phyloP scores from a whole-genome alignment of 257 asterid species.

The Leptodermis oblonga region DNA sequence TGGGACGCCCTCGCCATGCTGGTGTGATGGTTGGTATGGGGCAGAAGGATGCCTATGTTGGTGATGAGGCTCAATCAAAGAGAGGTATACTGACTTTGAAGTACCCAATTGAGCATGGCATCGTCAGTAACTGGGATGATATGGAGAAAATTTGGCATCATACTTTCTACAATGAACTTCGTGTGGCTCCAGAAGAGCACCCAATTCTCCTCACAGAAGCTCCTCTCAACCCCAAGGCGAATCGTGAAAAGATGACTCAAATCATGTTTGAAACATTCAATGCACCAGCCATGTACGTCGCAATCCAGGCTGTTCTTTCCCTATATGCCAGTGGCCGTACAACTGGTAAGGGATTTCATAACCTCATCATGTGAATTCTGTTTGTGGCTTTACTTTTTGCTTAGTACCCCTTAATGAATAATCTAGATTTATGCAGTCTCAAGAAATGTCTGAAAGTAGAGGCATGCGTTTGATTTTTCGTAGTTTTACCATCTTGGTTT shows the following conservation, averaged over 20 bases:
- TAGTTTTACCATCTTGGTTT: background rate
- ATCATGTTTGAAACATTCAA: constrained; percentile 88
- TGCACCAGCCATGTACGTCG: constrained; percentile 84
- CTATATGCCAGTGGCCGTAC: constrained; percentile 90
- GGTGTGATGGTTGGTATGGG: constrained; percentile 77
- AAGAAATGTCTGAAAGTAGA: background rate
- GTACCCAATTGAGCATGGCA: constrained; percentile 87
- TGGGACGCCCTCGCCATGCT: constrained; percentile 39
- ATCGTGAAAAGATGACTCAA: constrained; percentile 87
- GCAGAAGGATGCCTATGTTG: constrained; percentile 81
- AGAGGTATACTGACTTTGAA: constrained; percentile 79
- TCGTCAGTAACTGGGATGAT: constrained; percentile 90
- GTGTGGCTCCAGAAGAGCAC: constrained; percentile 89
- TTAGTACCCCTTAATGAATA: background rate
- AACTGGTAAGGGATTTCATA: constrained; percentile 52
- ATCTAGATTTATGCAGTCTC: background rate
- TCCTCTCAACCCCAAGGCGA: constrained; percentile 88
- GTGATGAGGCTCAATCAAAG: constrained; percentile 85
- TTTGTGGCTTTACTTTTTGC: background rate
- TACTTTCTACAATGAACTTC: constrained; percentile 82
- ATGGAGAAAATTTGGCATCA: constrained; percentile 95
- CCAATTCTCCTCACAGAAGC: constrained; percentile 81
- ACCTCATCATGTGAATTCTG: background rate
- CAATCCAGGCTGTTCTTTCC: constrained; percentile 85
- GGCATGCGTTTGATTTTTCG: background rate